Evolutionary conservation across 441 rosid species (phyloP), one percentile per base, ranked within the genome.

Genomic region (Omphalea diandra): DNA sequence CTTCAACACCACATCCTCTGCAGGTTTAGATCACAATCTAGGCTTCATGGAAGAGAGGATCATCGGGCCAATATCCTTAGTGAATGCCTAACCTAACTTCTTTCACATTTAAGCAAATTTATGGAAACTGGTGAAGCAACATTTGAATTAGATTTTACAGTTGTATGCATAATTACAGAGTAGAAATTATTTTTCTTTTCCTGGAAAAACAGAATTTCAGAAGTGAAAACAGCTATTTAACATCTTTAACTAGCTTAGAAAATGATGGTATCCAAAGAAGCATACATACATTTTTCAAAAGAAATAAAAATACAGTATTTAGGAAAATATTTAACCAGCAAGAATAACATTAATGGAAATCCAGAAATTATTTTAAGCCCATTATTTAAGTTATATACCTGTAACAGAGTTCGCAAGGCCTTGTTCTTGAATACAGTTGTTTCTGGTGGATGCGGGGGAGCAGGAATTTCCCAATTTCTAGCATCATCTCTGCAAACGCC

Each of bases 401-500:
- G 88, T 75, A 94, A 82, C 32, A 76, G 73, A 74, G 98, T 94
- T 52, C 92, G 84, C 79, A 94, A 69, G 56, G 99, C 99, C 84
- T 89, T 94, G 66, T 83, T 84, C 86, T 85, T 89, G 79, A 94
- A 94, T 68, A 72, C 64, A 63, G 49, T 71, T 72, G 99, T 92
- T 73, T 80, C 93, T 31, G 88, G 87, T 31, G 99, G 99, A 82
- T 89, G 68, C 44, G 98, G 90, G 63, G 85, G 86, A 74, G 85
- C 75, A 67, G 94, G 94, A 80, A 92, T 82, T 83, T 89, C 96
- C 99, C 99, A 94, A 47, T 73, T 81, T 85, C 80, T 87, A 46
- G 77, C 62, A 61, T 80, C 86, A 78, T 83, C 88, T 86, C 86
- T 92, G 86, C 96, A 92, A 80, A 90, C 93, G 71, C 99, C 99